Evolutionary conservation across 129 eudicot species (phyloP).

Genomic region (Heracleum sosnowskyi): DNA sequence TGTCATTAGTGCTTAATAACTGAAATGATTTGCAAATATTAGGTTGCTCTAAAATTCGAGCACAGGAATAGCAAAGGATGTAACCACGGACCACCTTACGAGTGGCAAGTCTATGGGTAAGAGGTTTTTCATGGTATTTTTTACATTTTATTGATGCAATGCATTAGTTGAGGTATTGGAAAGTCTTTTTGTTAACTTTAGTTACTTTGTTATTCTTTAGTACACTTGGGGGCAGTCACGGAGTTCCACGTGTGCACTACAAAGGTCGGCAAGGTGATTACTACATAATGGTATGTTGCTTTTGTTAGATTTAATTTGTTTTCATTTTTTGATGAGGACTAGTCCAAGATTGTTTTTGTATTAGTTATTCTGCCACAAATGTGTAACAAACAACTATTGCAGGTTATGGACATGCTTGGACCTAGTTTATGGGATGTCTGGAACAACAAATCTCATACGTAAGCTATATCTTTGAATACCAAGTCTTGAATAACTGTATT

Average conservation of each 20-base stretch:
- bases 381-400: conserved; percentile 12
- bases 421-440: conserved; percentile 93
- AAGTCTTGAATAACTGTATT: not conserved
- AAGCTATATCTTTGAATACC: conserved; percentile 12
- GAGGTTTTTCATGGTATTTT: conserved; percentile 10
- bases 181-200: not conserved
- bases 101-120: conserved; percentile 89
- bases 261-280: conserved; percentile 82
- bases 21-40: not conserved
- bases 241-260: conserved; percentile 80
- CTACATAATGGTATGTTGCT: conserved; percentile 57
- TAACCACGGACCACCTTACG: conserved; percentile 80
- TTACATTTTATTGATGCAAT: not conserved
- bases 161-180: not conserved
- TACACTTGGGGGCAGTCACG: conserved; percentile 86
- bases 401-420: conserved; percentile 96
- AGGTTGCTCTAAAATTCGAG: conserved; percentile 89
- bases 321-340: not conserved
- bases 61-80: conserved; percentile 91
- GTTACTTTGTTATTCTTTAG: conserved; percentile 21
- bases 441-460: conserved; percentile 70
- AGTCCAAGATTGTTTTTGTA: not conserved
- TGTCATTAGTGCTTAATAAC: not conserved
- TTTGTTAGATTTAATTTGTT: not conserved
- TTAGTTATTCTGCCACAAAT: not conserved